A percentile compares a stretch with the other conserved stretches of the same genome.
Conservation (phyloP, 108 stramenopile genomes). For the Conticribra guillardii region DNA sequence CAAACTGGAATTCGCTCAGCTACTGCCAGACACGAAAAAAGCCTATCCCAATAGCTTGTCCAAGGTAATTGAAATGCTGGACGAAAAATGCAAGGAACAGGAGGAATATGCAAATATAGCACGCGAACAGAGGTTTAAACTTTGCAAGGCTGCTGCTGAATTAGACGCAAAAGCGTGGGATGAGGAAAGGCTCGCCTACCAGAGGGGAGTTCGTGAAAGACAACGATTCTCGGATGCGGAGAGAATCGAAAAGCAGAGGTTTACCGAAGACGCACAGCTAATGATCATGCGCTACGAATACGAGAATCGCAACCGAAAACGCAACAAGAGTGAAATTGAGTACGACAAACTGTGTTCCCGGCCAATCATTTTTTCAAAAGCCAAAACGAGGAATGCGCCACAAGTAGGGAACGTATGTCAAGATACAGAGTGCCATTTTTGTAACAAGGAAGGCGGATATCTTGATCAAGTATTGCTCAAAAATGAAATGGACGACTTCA, state of each 20-base stretch:
- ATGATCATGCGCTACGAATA: slow-evolving; percentile 42
- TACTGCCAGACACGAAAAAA: slow-evolving; percentile 41
- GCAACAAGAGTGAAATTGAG: slow-evolving; percentile 36
- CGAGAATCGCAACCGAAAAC: slow-evolving; percentile 45
- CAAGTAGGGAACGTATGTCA: slow-evolving; percentile 18
- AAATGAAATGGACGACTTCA: slow-evolving; percentile 21
- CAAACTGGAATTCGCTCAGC: slow-evolving; percentile 30
- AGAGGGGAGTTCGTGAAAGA: slow-evolving; percentile 46
- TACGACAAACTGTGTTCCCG: slow-evolving; percentile 32
- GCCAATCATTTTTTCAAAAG: slow-evolving; percentile 29
- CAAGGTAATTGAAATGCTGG: slow-evolving; percentile 29
- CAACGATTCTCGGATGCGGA: slow-evolving; percentile 39
- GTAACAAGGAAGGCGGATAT: slow-evolving; percentile 22
- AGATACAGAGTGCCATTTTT: slow-evolving; percentile 39
- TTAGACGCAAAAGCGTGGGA: slow-evolving; percentile 23
- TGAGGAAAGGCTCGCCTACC: slow-evolving; percentile 43
- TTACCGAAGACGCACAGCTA: slow-evolving; percentile 28
- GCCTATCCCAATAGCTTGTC: slow-evolving; percentile 37
- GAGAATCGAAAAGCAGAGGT: slow-evolving; percentile 49
- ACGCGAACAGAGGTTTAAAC: slow-evolving; percentile 32
- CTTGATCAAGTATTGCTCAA: slow-evolving; percentile 30
- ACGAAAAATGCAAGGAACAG: slow-evolving; percentile 37
- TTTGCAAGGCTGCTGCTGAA: slow-evolving; percentile 38
- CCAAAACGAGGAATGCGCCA: slow-evolving; percentile 16
- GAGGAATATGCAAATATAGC: slow-evolving; percentile 28